Evolutionary conservation across 257 asterid species (phyloP).

Genomic region (Penstemon eatonii): DNA sequence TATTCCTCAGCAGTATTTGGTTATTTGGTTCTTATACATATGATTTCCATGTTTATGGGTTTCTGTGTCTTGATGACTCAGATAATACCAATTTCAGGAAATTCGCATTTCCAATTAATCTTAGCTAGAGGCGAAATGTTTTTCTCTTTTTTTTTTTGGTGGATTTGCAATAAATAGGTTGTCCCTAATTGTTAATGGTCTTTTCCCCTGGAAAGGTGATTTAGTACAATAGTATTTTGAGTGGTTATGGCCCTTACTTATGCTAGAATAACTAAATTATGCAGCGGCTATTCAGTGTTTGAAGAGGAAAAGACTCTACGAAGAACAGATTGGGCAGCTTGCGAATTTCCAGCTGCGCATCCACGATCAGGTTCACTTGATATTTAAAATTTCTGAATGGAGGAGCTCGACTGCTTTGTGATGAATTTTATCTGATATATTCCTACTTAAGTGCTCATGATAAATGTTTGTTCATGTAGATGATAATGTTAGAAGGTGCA

Average conservation of each 20-base stretch:
- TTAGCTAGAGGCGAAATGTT: background rate
- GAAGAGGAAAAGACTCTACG: slow-evolving; percentile 81
- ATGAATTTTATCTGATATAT: slow-evolving; percentile 2
- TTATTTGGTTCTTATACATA: background rate
- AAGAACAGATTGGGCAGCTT: slow-evolving; percentile 78
- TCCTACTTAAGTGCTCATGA: background rate
- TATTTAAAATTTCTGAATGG: background rate
- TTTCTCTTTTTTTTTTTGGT: background rate
- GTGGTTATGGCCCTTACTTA: background rate
- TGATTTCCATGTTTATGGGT: background rate
- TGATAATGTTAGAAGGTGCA: slow-evolving; percentile 75
- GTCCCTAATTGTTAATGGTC: background rate
- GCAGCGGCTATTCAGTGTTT: slow-evolving; percentile 91
- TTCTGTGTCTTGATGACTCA: slow-evolving; percentile 2
- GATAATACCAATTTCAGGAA: background rate
- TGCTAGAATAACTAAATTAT: slow-evolving; percentile 5
- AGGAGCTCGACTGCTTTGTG: background rate
- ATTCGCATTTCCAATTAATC: background rate
- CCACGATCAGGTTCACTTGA: slow-evolving; percentile 72
- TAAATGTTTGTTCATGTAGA: slow-evolving; percentile 36
- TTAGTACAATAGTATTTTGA: background rate
- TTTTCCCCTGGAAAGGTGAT: background rate
- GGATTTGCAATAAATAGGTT: background rate
- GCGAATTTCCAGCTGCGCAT: slow-evolving; percentile 78
- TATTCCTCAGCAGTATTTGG: background rate